Percentiles rank a stretch among this genome's conserved stretches.
Evolutionary conservation across 805 yeast genomes (phyloP).

Genomic region (Nakazawaea ambrosiae): DNA sequence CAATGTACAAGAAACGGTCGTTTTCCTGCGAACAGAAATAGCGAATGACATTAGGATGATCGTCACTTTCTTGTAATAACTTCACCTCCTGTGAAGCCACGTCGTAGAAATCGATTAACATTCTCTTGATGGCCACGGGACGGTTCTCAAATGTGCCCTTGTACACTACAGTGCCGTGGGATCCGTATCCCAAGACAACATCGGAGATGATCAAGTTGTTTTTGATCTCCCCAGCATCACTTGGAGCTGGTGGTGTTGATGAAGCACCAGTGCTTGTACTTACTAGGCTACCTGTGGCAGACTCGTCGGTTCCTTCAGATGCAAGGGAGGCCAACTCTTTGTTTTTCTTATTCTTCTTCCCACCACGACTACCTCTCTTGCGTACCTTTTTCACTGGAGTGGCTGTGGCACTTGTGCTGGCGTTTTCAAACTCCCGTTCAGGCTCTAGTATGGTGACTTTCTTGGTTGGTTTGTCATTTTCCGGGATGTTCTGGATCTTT

Average conservation of each 20-base stretch:
- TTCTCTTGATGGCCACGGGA: conserved; percentile 93
- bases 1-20: conserved; percentile 85
- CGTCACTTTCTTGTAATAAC: conserved; percentile 87
- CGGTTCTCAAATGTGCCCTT: conserved; percentile 86
- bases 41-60: conserved; percentile 90
- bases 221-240: conserved; percentile 19
- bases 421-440: conserved; percentile 11
- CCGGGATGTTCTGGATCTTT: conserved; percentile 13
- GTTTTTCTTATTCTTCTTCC: conserved; percentile 48
- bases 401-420: conserved; percentile 6
- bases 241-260: background rate
- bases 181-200: conserved; percentile 85
- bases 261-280: too few relatives aligned
- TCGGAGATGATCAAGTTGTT: conserved; percentile 60
- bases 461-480: conserved; percentile 14
- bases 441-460: conserved; percentile 22
- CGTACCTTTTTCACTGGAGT: conserved; percentile 39
- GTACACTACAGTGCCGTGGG: conserved; percentile 93
- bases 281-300: background rate
- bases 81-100: conserved; percentile 89
- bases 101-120: conserved; percentile 89
- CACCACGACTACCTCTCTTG: conserved; percentile 84
- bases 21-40: conserved; percentile 91
- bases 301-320: background rate
- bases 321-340: conserved; percentile 8